Conservation (phyloP, 1,139 yeast species). For the Pneumocystis sp. region DNA sequence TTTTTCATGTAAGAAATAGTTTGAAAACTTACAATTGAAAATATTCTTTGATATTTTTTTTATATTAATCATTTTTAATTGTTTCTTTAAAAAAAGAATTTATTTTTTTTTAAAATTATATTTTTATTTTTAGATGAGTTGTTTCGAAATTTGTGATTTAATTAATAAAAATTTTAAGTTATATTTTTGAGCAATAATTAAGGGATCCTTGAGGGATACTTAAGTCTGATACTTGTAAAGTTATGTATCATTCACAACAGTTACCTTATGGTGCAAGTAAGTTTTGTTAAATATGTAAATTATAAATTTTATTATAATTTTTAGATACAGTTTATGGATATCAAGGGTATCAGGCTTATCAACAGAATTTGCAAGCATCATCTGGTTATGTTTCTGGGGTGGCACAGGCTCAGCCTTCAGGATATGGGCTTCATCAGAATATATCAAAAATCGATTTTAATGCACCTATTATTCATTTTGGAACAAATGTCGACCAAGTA, state of each 20-base stretch:
- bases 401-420: background rate
- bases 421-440: background rate
- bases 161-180: background rate
- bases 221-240: background rate
- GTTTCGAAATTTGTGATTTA: background rate
- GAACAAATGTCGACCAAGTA: conserved; percentile 2
- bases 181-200: background rate
- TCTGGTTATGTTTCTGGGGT: background rate
- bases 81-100: background rate
- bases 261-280: background rate
- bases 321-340: background rate
- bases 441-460: conserved; percentile 5
- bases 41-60: background rate
- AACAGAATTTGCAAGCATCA: background rate
- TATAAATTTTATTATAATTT: background rate
- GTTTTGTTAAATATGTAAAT: background rate
- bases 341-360: background rate
- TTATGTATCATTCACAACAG: background rate
- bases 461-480: conserved; percentile 12
- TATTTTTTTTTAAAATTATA: background rate
- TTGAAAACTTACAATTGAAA: background rate
- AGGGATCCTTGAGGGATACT: background rate
- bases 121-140: background rate
- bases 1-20: background rate
- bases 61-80: background rate